Base-by-base conservation (phyloP, 441 rosid genomes). In the Arabidopsis hybrid region DNA sequence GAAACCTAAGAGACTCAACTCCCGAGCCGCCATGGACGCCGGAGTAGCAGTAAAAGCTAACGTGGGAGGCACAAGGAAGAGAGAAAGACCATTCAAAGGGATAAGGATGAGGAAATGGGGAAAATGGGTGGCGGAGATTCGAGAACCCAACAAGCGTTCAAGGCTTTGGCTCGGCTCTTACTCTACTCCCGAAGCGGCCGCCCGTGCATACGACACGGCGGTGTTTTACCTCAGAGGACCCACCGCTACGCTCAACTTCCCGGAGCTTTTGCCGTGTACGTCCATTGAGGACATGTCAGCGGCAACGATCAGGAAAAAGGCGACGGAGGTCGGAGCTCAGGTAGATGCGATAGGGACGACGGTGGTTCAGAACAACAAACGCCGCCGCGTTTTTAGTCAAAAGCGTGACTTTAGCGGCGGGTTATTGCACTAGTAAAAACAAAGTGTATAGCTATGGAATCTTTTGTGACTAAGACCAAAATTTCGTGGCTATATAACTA, bases 91-190 rank as follows among this genome's bases (percentile, higher is more conserved):
- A 0, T 92, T 85, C 55, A 81, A 90, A 76, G 97, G 97, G n/a
- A 90, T 92, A 74, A 73, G 97, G 86, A 90, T 87, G 94, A 87
- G 97, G 77, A 92, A 90, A 87, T 90, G 96, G 94, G 97, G 96
- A 0, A 92, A 92, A 79, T 90, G 96, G 96, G 97, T 92, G 1
- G 93, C 95, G 12, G 97, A 92, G 81, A 87, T 92, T n/a, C 80
- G 97, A 66, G 97, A 92, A 65, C 97, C 97, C 0, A 92, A 92
- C 71, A 92, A 89, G 69, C 79, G 95, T 63, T 87, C 96, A 0
- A 78, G 97, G 60, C 88, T 92, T 52, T 92, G 97, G 97, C 94
- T 92, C 1, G 97, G 97, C 32, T 88, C 97, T 72, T 92, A 89
- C 81, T 80, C 88, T 12, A 85, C 97, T 0, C 93, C 95, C 0